Base-by-base conservation (phyloP, 2,329 filamentous ascomycete genomes). In the Pseudogymnoascus pannorum region DNA sequence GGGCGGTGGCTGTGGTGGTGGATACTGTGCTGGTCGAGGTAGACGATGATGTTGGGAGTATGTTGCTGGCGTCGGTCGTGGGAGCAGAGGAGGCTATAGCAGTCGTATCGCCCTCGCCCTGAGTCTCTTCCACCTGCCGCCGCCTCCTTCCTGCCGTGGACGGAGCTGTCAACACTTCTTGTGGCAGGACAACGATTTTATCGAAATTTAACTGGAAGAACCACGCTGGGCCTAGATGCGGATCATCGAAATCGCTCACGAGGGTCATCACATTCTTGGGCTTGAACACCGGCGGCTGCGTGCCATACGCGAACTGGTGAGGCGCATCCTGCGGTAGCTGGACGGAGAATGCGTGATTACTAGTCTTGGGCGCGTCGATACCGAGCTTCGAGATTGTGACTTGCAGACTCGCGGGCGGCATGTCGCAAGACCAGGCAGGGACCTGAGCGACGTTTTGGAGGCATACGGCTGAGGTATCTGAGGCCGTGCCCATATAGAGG, bases 381-480 rank as follows among this genome's bases (percentile, higher is more conserved):
- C 61, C 63, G 8, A 38, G 42, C n/a, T 69, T 42, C 4, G 59
- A 31, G 65, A 62, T 58, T 5, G 42, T 40, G 11, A 62, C 12
- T 20, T 61, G 16, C 16, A 60, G 16, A 40, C 64, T 61, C 57
- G 38, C 60, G 42, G 63, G 61, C 9, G 65, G 74, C 29, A 87
- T 75, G 11, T 81, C 77, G 69, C 87, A 90, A 62, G 77, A 82
- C 87, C 87, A 90, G 0, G 86, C 81, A 58, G 77, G 72, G n/a
- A 77, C 74, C 66, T 86, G 80, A 0, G 72, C 76, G 0, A 78
- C 75, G 61, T 87, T 77, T 31, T 77, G 76, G 63, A 89, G 77
- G 69, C 87, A 90, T 0, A 78, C 76, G 40, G 76, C 78, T 14
- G 82, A 79, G 2, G 76, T 75, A 60, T 78, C 76, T 60, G 77